Evolutionary conservation across 2,329 filamentous ascomycete species (phyloP).

Genomic region (Ascosphaera apis): DNA sequence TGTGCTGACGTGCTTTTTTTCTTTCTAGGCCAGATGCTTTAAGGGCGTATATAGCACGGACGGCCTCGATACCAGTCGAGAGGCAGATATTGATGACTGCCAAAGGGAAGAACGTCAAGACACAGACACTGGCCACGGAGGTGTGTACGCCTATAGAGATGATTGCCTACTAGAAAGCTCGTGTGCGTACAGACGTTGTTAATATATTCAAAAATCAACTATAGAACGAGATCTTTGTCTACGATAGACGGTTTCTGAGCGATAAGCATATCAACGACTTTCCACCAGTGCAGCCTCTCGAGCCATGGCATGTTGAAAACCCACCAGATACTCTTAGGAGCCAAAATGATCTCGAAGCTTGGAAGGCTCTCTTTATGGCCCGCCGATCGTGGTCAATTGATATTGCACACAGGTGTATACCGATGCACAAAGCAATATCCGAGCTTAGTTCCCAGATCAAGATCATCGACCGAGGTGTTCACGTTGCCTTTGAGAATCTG

Average conservation of each 20-base stretch:
- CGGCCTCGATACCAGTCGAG: slow-evolving; percentile 48
- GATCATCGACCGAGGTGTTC: slow-evolving; percentile 51
- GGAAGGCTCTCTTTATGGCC: slow-evolving; percentile 66
- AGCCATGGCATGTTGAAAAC: slow-evolving; percentile 34
- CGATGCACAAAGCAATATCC: slow-evolving; percentile 37
- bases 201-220: no score
- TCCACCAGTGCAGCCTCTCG: slow-evolving; percentile 28
- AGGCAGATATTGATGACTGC: slow-evolving; percentile 74
- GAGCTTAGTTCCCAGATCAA: slow-evolving; percentile 24
- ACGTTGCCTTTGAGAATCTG: slow-evolving; percentile 62
- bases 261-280: slow-evolving; percentile 25
- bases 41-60: slow-evolving; percentile 54
- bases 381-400: slow-evolving; percentile 58
- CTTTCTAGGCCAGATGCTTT: slow-evolving; percentile 52
- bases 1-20: slow-evolving; percentile 7
- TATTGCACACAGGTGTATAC: slow-evolving; percentile 44
- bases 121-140: slow-evolving; percentile 59
- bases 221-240: slow-evolving; percentile 75
- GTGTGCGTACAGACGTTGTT: no score
- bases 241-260: slow-evolving; percentile 53
- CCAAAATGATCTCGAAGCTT: slow-evolving; percentile 60
- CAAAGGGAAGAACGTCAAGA: slow-evolving; percentile 63
- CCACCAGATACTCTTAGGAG: slow-evolving; percentile 64
- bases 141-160: no score
- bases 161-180: no score